phyloP scores from a whole-genome alignment of 805 yeast species.

The Starmerella tilneyi region DNA sequence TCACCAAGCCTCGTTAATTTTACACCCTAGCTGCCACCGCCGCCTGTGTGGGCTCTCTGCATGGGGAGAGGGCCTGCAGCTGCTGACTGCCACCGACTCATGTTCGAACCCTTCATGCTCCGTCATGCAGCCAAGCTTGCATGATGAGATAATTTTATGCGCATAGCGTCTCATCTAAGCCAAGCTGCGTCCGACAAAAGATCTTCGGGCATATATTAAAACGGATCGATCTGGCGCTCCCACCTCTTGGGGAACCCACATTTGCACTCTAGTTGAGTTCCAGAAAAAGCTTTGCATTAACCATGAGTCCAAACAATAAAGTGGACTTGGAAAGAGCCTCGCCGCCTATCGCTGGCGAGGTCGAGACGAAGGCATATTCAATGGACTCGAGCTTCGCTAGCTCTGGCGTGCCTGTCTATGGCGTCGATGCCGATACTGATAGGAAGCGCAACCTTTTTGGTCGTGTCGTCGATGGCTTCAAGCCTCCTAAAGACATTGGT shows the following conservation, averaged over 20 bases:
- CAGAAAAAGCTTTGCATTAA: not conserved
- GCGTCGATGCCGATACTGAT: not conserved
- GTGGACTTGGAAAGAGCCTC: constrained; percentile 1
- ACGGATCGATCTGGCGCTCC: too few species aligned
- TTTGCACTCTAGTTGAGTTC: not conserved
- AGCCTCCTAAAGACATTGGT: constrained; percentile 21
- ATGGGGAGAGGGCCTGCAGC: too few species aligned
- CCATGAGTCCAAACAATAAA: not conserved
- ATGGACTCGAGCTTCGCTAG: not conserved
- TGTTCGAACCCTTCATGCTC: not conserved
- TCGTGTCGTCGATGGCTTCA: constrained; percentile 29
- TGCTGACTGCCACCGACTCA: not conserved
- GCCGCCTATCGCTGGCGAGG: constrained; percentile 7
- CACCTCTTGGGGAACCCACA: too few species aligned
- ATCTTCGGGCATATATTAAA: too few species aligned
- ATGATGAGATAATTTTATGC: constrained; percentile 3
- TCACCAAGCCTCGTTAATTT: not conserved
- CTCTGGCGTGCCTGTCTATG: constrained; percentile 7
- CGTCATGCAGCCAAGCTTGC: not conserved
- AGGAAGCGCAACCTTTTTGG: constrained; percentile 11
- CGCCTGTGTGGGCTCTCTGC: too few species aligned
- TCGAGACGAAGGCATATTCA: not conserved
- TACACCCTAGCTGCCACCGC: not conserved
- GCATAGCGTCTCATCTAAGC: constrained; percentile 7
- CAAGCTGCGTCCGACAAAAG: constrained; percentile 2